These are phyloP conservation scores for Arthrinium phaeospermum DNA, from an alignment of 2,329 filamentous ascomycete species.

Conservation along the genomic window DNA sequence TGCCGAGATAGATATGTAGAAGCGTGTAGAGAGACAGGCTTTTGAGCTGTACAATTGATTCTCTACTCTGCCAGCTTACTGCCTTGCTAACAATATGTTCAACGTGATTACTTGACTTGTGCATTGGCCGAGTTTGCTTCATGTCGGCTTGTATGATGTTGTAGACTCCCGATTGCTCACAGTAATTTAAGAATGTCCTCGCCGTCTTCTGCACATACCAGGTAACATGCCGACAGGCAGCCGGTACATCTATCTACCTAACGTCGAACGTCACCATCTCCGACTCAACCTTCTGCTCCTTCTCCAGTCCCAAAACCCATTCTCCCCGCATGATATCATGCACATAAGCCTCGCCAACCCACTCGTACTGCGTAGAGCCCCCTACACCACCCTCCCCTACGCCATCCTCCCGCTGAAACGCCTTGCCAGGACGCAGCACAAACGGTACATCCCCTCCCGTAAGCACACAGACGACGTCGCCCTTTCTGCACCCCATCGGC, in stretches of 20 bases:
- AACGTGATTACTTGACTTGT: no score
- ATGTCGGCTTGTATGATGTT: no score
- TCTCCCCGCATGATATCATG: conserved; percentile 13
- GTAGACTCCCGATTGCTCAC: no score
- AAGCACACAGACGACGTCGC: neutral
- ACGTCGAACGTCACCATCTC: neutral
- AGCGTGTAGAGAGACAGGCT: no score
- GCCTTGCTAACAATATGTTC: no score
- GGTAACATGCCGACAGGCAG: no score
- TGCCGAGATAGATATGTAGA: no score
- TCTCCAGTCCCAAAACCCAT: neutral
- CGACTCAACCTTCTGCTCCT: neutral
- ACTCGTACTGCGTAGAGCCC: neutral
- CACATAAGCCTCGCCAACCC: conserved; percentile 11
- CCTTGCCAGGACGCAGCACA: neutral
- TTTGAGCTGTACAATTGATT: no score
- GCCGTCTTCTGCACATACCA: no score
- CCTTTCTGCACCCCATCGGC: neutral
- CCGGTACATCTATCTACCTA: neutral
- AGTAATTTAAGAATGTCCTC: no score
- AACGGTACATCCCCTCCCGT: neutral
- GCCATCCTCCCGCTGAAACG: neutral
- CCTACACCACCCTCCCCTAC: neutral
- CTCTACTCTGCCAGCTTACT: no score
- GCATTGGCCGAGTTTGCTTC: no score